phyloP scores from a whole-genome alignment of 23 red algal species.

The Gracilariopsis chorda region DNA sequence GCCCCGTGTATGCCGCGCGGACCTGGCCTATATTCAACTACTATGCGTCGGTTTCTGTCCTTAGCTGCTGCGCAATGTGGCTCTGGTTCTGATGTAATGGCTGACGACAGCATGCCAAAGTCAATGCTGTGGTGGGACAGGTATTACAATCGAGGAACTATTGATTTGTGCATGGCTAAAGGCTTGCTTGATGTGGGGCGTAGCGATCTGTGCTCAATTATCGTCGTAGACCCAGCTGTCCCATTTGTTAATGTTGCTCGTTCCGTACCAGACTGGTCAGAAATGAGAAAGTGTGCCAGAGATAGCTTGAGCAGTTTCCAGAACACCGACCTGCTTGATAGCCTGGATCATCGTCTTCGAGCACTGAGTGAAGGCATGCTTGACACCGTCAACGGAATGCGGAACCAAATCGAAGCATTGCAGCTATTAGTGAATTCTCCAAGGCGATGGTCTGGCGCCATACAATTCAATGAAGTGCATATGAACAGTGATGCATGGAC shows the following conservation, averaged over 20 bases:
- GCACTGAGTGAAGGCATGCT: slow-evolving; percentile 35
- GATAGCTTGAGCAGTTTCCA: slow-evolving; percentile 49
- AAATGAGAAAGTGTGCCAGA: slow-evolving; percentile 33
- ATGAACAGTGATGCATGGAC: slow-evolving; percentile 58
- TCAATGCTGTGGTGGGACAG: slow-evolving; percentile 41
- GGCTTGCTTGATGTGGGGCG: slow-evolving; percentile 12
- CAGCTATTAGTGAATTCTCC: slow-evolving; percentile 34
- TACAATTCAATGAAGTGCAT: slow-evolving; percentile 55
- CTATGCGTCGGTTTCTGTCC: slow-evolving; percentile 39
- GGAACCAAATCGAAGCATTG: slow-evolving; percentile 29
- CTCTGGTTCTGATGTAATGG: slow-evolving; percentile 29
- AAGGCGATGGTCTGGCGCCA: slow-evolving; percentile 48
- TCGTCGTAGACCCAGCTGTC: slow-evolving; percentile 60
- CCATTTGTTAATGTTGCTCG: slow-evolving; percentile 60
- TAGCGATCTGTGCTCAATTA: slow-evolving; percentile 8
- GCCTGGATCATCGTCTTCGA: slow-evolving; percentile 24
- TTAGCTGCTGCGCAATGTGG: slow-evolving; percentile 35
- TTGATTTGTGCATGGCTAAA: slow-evolving; percentile 52
- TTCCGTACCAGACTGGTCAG: slow-evolving; percentile 51
- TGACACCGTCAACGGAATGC: slow-evolving; percentile 22
- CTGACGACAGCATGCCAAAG: slow-evolving; percentile 52
- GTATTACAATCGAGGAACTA: slow-evolving; percentile 38
- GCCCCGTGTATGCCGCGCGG: not conserved
- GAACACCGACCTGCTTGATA: slow-evolving; percentile 38
- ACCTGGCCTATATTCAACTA: slow-evolving; percentile 26